Percentiles rank a stretch among this genome's conserved stretches.
Evolutionary conservation across 768 basidiomycete genomes (phyloP).

Genomic region (Trametes punicea): DNA sequence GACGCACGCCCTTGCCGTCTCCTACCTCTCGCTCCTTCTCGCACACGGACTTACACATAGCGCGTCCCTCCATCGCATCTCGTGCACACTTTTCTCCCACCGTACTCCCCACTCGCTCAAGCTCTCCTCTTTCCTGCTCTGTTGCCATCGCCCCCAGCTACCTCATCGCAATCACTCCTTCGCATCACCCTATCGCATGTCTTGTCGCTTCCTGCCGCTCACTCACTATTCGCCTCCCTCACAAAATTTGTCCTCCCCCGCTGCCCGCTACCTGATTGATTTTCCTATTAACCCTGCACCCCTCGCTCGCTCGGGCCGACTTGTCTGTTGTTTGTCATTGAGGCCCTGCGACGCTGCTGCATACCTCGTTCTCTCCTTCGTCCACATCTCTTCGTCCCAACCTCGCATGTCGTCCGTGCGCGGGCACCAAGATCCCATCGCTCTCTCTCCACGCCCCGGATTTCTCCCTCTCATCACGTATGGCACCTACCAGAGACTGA

Average conservation of each 20-base stretch:
- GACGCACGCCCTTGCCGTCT: slow-evolving; percentile 2
- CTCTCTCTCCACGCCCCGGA: not conserved
- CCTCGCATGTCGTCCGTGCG: not conserved
- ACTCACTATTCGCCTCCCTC: not conserved
- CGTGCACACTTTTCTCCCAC: slow-evolving; percentile 11
- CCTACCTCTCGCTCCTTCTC: slow-evolving; percentile 2
- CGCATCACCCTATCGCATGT: no score
- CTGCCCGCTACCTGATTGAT: not conserved
- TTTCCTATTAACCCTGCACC: not conserved
- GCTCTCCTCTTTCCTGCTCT: not conserved
- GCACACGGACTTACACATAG: slow-evolving; percentile 26
- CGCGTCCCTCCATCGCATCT: slow-evolving; percentile 15
- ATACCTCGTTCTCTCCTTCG: not conserved
- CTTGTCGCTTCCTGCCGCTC: no score
- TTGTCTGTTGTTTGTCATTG: not conserved
- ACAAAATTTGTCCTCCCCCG: not conserved
- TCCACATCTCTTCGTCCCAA: not conserved
- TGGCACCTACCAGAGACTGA: not conserved
- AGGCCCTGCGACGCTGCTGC: not conserved
- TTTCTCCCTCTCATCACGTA: not conserved
- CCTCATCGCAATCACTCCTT: slow-evolving; percentile 16
- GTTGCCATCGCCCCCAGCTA: slow-evolving; percentile 6
- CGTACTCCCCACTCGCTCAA: slow-evolving; percentile 12
- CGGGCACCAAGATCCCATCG: not conserved
- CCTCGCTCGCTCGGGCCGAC: not conserved